These are phyloP conservation scores for Antarctomyces pellizariae DNA, from an alignment of 495 filamentous ascomycete genomes.

Conservation along the genomic window DNA sequence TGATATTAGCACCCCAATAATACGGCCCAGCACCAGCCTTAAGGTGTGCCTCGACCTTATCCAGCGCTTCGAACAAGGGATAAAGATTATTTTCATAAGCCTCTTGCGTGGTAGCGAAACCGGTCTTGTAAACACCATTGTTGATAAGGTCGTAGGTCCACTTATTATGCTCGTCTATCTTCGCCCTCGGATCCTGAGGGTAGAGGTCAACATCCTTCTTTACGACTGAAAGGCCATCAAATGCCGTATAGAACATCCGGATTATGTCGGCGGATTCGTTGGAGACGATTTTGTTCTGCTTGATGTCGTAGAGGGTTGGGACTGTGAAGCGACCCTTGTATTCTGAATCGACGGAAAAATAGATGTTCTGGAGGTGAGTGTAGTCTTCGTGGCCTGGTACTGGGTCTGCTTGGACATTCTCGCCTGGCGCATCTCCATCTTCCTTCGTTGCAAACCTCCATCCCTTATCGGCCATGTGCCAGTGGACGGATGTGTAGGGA, in stretches of 20 bases:
- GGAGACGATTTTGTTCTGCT: conserved; percentile 47
- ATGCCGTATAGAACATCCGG: conserved; percentile 39
- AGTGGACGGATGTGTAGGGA: conserved; percentile 42
- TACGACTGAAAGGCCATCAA: conserved; percentile 40
- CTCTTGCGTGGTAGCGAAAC: conserved; percentile 37
- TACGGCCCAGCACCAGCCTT: conserved; percentile 28
- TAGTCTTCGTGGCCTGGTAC: conserved; percentile 36
- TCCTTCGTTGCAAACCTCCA: conserved; percentile 57
- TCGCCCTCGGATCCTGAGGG: conserved; percentile 27
- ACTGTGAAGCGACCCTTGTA: conserved; percentile 64
- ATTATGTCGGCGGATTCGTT: conserved; percentile 78
- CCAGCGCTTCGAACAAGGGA: conserved; percentile 46
- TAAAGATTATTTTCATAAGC: conserved; percentile 48
- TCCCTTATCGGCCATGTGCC: conserved; percentile 38
- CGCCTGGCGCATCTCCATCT: conserved; percentile 31
- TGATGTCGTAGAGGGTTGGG: conserved; percentile 56
- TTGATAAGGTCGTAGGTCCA: conserved; percentile 48
- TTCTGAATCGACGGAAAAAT: conserved; percentile 39
- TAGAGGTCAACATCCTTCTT: conserved; percentile 40
- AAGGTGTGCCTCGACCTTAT: conserved; percentile 46
- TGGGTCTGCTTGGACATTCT: conserved; percentile 29
- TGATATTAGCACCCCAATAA: conserved; percentile 43
- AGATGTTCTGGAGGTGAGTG: conserved; percentile 39
- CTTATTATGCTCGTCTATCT: conserved; percentile 54
- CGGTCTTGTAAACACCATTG: conserved; percentile 24